Evolutionary conservation across 83 land plant genomes (phyloP), one percentile per base, ranked within the genome.

Genomic region (Thuja plicata): DNA sequence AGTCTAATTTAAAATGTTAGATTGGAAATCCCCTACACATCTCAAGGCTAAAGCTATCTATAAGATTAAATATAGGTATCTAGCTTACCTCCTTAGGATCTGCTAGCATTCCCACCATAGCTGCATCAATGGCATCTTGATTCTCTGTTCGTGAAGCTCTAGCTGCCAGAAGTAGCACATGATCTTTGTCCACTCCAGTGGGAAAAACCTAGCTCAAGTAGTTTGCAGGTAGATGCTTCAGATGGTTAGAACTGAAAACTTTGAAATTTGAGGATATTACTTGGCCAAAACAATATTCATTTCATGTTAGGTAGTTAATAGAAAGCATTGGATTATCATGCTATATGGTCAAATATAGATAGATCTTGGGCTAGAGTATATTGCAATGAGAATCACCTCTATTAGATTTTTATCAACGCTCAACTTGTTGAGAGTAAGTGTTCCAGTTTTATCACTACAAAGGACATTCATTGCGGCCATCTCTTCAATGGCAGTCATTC

Each of bases 51-150:
- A 12, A 12, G 3, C 54, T 13, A 50, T 50, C 0, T 50, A 1
- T 2, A 50, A 50, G 54, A 12, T 50, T 50, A 13, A 12, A 50
- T 13, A 12, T 50, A 12, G 54, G 54, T 50, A 50, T 50, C 12
- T 2, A 62, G 52, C 41, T 80, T 90, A 92, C 95, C 95, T 94
- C 93, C 76, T 93, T 94, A 11, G 96, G 95, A 89, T 94, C 96
- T 24, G 90, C 92, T 71, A 94, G 91, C 93, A 89, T 93, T 13
- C 91, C 91, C 17, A 94, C 95, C 93, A 94, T 93, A 9, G 94
- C 93, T 81, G 93, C 91, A 92, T 94, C 96, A 88, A 94, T 94
- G 55, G 96, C 96, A 93, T 94, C 96, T 86, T 94, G 95, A 87
- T 94, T 94, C 71, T 94, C 96, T 74, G 85, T 89, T 88, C 96